Evolutionary conservation across 2,329 filamentous ascomycete species (phyloP), one percentile per base, ranked within the genome.

Genomic region (Exophiala calicioides): DNA sequence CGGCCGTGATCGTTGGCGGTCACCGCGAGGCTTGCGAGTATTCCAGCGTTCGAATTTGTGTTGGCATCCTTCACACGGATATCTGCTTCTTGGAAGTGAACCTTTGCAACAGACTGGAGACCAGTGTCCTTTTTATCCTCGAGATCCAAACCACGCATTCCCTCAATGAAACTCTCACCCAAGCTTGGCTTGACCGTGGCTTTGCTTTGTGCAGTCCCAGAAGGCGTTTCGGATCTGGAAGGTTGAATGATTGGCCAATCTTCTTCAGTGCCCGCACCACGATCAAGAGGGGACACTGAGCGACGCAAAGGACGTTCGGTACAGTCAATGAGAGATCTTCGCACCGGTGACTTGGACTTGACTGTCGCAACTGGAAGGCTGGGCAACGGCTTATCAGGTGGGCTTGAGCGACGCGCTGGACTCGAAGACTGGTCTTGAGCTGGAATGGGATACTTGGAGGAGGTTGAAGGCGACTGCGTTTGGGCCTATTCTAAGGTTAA

Each of bases 341-440:
- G 39, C 19, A 57, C 49, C 15, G 58, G 53, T 27, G 52, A 58
- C 12, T 49, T 50, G n/a, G 42, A 45, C 12, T 47, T 41, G 19
- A 61, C 35, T 16, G 57, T 57, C 10, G 56, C 56, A 4, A 57
- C 37, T 18, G 62, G 62, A 24, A 62, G 56, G 44, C 55, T 60
- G n/a, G 62, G 62, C 12, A 63, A 50, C 7, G 62, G 62, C 44
- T 63, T 64, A 20, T 63, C 60, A n/a, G 43, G 32, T 18, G 58
- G 56, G 26, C 47, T 56, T 26, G 41, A 21, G 27, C 32, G 34
- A 19, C n/a, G 24, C 33, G 20, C 27, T 24, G 31, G 29, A 19
- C 18, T 24, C 23, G 43, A 33, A 9, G 41, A 9, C 13, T 20
- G 26, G 9, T 20, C 21, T 19, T 24, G 31, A 12, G 33, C 33